Evolutionary conservation across 805 yeast species (phyloP).

Genomic region (Yamadazyma kitorensis): DNA sequence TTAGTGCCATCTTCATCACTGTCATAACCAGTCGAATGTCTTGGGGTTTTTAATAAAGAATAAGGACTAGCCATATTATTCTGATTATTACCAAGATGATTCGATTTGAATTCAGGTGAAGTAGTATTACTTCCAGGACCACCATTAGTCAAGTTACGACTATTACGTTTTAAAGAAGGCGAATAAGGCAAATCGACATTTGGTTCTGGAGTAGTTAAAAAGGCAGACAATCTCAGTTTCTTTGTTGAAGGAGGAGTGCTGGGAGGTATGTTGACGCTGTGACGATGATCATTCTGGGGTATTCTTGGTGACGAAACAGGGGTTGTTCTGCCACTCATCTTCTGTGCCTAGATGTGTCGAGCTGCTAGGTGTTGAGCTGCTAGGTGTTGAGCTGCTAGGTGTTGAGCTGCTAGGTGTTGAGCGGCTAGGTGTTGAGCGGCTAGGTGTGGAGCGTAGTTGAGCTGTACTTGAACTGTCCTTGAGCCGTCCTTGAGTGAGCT

Average conservation of each 20-base stretch:
- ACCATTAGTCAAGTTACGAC: constrained; percentile 5
- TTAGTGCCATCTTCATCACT: constrained; percentile 17
- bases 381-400: no score
- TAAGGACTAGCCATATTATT: constrained; percentile 21
- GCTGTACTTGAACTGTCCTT: no score
- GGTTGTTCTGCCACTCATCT: no score
- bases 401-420: no score
- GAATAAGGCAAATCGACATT: constrained; percentile 32
- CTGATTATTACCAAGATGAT: constrained; percentile 5
- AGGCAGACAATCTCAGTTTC: constrained; percentile 25
- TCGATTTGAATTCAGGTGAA: constrained; percentile 35
- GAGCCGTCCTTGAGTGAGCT: no score
- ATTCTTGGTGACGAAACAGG: constrained; percentile 35
- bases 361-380: no score
- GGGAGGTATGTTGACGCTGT: constrained; percentile 10
- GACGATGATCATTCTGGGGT: constrained; percentile 14
- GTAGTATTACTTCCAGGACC: constrained; percentile 22
- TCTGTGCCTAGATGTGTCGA: no score
- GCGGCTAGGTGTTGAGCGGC: no score
- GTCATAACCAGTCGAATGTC: constrained; percentile 31
- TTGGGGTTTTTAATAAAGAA: constrained; percentile 31
- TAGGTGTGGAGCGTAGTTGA: no score
- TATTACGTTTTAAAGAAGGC: constrained; percentile 37
- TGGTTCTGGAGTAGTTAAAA: constrained; percentile 38
- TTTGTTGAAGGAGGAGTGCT: constrained; percentile 27